Conservation (phyloP, 2,329 filamentous ascomycete genomes). For the Parastagonospora nodorum region DNA sequence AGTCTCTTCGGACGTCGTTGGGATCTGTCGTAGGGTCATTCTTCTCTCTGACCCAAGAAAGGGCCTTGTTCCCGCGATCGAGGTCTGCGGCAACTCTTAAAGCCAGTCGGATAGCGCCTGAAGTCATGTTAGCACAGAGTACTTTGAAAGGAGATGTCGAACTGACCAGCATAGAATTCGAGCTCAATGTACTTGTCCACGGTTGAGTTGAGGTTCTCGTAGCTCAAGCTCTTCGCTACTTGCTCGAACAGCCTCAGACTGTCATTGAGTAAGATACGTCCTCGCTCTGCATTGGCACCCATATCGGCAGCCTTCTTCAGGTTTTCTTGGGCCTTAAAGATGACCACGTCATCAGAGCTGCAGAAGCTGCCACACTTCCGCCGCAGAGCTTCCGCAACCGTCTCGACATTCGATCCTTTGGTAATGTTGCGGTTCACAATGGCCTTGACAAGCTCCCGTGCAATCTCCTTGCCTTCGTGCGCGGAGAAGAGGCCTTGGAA, state of each 20-base stretch:
- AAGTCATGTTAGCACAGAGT: constrained; percentile 4
- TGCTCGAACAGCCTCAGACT: constrained; percentile 87
- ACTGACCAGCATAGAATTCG: constrained; percentile 78
- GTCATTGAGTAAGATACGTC: constrained; percentile 81
- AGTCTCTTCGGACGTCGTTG: constrained; percentile 69
- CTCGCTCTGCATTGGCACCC: constrained; percentile 73
- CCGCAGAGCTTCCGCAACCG: constrained; percentile 90
- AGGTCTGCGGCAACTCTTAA: constrained; percentile 81
- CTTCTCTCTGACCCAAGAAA: constrained; percentile 86
- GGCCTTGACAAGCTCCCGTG: constrained; percentile 92
- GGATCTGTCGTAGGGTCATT: constrained; percentile 70
- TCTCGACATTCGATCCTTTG: constrained; percentile 95
- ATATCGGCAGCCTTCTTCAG: constrained; percentile 86
- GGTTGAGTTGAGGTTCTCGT: constrained; percentile 78
- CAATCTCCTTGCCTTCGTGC: constrained; percentile 79
- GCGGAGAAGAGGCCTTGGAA: constrained; percentile 88
- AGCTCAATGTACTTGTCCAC: constrained; percentile 79
- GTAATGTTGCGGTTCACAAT: constrained; percentile 98
- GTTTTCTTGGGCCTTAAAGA: constrained; percentile 97
- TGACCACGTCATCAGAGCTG: constrained; percentile 93
- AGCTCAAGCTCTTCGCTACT: constrained; percentile 81
- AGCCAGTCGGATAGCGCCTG: constrained; percentile 81
- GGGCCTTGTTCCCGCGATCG: constrained; percentile 83
- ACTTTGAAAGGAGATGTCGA: background rate
- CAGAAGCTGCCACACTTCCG: constrained; percentile 96